Percentiles rank a stretch among this genome's conserved stretches.
Conservation (phyloP, 176 grass and related monocot genomes). For the Aegilops longissima region DNA sequence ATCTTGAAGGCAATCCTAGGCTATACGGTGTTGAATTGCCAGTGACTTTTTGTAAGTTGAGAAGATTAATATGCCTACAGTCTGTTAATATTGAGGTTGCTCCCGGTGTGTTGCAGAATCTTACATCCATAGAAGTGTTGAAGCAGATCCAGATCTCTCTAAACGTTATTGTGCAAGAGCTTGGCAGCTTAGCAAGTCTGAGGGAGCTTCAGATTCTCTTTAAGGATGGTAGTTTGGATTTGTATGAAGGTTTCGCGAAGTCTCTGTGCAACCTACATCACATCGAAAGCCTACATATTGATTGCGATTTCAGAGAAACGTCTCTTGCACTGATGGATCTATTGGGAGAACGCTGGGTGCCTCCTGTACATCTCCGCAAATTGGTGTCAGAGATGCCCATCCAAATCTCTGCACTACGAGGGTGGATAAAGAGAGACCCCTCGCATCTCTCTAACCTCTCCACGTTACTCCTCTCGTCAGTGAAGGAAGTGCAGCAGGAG, state of each 20-base stretch:
- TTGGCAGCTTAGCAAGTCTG: not conserved
- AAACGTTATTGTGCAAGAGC: not conserved
- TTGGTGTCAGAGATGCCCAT: rapidly evolving
- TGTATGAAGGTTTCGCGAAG: not conserved
- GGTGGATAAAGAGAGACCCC: not conserved
- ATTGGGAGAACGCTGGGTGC: not conserved
- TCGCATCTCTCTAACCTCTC: not conserved
- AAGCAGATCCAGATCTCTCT: not conserved
- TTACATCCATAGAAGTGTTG: not conserved
- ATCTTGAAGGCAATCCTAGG: rapidly evolving
- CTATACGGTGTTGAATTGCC: no score
- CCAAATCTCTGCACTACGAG: not conserved
- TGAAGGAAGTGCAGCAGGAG: not conserved
- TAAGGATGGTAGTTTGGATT: no score
- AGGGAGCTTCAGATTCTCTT: rapidly evolving
- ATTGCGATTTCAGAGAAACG: rapidly evolving
- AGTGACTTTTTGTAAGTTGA: no score
- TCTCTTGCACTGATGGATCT: not conserved
- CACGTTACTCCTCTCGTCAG: rapidly evolving
- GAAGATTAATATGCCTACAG: not conserved
- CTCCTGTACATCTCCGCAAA: not conserved
- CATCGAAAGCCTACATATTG: rapidly evolving
- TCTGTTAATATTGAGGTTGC: no score
- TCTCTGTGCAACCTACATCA: not conserved
- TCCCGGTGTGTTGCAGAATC: not conserved